phyloP scores from a whole-genome alignment of 1,139 yeast species.

The Debaryomycetaceae sp. region DNA sequence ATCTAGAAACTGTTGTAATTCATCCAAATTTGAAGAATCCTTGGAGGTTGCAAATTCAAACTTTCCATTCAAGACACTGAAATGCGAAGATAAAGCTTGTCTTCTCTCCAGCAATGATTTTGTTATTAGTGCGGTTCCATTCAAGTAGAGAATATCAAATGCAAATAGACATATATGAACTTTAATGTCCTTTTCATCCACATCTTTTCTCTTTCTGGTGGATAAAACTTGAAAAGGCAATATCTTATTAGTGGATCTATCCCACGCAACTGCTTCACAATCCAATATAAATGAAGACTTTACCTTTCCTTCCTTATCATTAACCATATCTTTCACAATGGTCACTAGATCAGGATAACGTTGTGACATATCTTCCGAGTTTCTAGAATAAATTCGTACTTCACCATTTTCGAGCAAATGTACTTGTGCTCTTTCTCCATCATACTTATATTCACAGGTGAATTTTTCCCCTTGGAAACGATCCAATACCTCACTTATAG shows the following conservation, averaged over 20 bases:
- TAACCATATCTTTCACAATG: slow-evolving; percentile 60
- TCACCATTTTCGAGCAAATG: slow-evolving; percentile 69
- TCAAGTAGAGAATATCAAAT: slow-evolving; percentile 75
- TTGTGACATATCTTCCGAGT: slow-evolving; percentile 96
- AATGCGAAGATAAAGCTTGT: slow-evolving; percentile 49
- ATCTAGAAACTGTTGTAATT: slow-evolving; percentile 81
- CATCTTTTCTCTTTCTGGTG: slow-evolving; percentile 92
- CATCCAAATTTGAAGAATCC: slow-evolving; percentile 71
- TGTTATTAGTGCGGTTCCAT: slow-evolving; percentile 70
- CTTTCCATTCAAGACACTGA: slow-evolving; percentile 68
- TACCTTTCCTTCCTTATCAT: slow-evolving; percentile 26
- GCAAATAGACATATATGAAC: slow-evolving; percentile 92
- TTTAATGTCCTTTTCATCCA: slow-evolving; percentile 78
- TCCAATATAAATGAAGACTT: slow-evolving; percentile 67
- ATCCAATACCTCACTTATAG: slow-evolving; percentile 85
- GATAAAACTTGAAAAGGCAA: slow-evolving; percentile 90
- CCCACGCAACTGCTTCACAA: slow-evolving; percentile 99
- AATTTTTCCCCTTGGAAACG: slow-evolving; percentile 81
- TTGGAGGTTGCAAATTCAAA: slow-evolving; percentile 77
- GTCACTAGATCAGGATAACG: slow-evolving; percentile 87
- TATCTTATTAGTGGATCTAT: slow-evolving; percentile 65
- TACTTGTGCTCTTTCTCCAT: slow-evolving; percentile 96
- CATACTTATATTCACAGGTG: slow-evolving; percentile 95
- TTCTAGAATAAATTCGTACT: slow-evolving; percentile 81
- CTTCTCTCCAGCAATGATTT: slow-evolving; percentile 71